These are phyloP conservation scores for Diutina siamensis DNA, from an alignment of 1,139 yeast species.

Conservation along the genomic window DNA sequence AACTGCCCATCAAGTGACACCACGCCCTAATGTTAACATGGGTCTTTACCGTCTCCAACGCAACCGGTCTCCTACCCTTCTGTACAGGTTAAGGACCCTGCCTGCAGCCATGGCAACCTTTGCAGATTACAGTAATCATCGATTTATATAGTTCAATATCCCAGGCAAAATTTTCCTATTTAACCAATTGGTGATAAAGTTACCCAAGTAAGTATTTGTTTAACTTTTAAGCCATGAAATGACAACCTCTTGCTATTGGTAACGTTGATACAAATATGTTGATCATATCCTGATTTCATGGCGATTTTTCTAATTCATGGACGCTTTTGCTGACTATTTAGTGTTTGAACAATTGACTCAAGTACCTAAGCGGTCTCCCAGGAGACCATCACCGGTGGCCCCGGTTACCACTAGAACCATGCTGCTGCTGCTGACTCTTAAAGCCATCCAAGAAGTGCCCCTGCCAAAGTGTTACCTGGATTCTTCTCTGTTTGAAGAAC, in stretches of 20 bases:
- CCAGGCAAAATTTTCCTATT: not conserved
- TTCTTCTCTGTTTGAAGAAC: not conserved
- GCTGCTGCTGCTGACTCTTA: slow-evolving; percentile 6
- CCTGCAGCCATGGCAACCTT: not conserved
- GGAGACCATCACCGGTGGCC: not conserved
- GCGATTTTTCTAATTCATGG: not conserved
- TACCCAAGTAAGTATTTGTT: not conserved
- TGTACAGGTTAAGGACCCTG: not conserved
- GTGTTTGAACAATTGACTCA: slow-evolving; percentile 6
- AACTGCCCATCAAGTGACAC: not conserved
- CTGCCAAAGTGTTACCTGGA: slow-evolving; percentile 6
- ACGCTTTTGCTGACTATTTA: not conserved
- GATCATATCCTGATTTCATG: too few relatives aligned
- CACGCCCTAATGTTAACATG: not conserved
- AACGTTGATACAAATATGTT: too few relatives aligned
- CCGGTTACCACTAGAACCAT: not conserved
- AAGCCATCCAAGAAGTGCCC: slow-evolving; percentile 11
- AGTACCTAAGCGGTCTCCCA: slow-evolving; percentile 10
- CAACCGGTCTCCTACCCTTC: not conserved
- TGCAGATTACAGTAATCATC: not conserved
- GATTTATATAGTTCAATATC: not conserved
- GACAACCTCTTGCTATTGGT: too few relatives aligned
- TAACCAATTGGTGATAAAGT: not conserved
- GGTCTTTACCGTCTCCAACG: not conserved
- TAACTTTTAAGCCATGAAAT: too few relatives aligned